These are phyloP conservation scores for Hypoxylon subgilvum DNA, from an alignment of 495 filamentous ascomycete species.

Conservation along the genomic window DNA sequence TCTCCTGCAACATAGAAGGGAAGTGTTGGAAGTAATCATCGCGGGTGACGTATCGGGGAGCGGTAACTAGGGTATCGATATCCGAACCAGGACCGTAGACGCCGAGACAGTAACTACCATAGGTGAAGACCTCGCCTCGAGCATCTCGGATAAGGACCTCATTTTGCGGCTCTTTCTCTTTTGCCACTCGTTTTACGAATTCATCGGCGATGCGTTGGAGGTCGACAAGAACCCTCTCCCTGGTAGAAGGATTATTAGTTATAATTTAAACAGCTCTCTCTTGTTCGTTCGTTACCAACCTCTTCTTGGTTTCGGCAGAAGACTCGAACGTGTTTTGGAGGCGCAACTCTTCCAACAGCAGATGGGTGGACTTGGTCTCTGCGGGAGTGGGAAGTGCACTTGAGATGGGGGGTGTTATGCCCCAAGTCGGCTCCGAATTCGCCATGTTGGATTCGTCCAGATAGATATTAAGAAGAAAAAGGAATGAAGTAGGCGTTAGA, in stretches of 20 bases:
- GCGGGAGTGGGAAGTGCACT: constrained; percentile 71
- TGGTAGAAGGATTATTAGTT: constrained; percentile 16
- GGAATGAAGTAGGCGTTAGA: not conserved
- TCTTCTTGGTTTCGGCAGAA: constrained; percentile 76
- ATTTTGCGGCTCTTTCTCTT: constrained; percentile 73
- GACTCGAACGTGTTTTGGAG: constrained; percentile 90
- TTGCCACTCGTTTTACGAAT: constrained; percentile 80
- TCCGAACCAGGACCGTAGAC: constrained; percentile 96
- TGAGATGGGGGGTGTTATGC: constrained; percentile 86
- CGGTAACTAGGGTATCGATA: constrained; percentile 94
- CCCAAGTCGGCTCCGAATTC: constrained; percentile 58
- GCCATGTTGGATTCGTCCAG: constrained; percentile 21
- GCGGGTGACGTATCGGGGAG: constrained; percentile 80
- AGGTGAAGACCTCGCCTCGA: constrained; percentile 91
- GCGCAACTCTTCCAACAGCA: constrained; percentile 80
- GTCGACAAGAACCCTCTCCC: constrained; percentile 63
- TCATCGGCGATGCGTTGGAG: constrained; percentile 80
- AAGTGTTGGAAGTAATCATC: constrained; percentile 93
- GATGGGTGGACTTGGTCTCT: constrained; percentile 76
- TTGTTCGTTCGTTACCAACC: constrained; percentile 53
- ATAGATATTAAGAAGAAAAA: not conserved
- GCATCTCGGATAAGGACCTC: constrained; percentile 76
- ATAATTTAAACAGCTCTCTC: not conserved
- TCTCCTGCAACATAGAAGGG: constrained; percentile 72
- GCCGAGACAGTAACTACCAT: constrained; percentile 90